These are phyloP conservation scores for Sordaria brevicollis DNA, from an alignment of 495 filamentous ascomycete genomes.

Conservation along the genomic window DNA sequence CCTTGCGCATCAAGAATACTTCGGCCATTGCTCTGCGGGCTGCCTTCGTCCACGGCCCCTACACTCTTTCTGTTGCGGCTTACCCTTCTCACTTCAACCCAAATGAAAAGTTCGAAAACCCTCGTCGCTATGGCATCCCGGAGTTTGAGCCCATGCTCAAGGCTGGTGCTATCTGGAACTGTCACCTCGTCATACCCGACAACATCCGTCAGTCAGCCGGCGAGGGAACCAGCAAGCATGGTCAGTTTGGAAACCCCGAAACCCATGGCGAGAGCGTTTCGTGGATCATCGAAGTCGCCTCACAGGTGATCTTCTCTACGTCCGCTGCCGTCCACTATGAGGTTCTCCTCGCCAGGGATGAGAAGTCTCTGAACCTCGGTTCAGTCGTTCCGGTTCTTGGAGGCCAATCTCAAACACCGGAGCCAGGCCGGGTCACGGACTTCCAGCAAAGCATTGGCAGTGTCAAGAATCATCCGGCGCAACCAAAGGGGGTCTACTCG, in stretches of 20 bases:
- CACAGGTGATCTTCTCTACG: constrained; percentile 83
- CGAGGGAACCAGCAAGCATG: constrained; percentile 19
- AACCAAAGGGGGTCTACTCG: constrained; percentile 68
- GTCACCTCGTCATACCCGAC: constrained; percentile 65
- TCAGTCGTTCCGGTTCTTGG: constrained; percentile 39
- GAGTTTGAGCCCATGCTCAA: constrained; percentile 95
- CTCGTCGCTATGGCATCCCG: constrained; percentile 54
- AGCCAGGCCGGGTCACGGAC: constrained; percentile 62
- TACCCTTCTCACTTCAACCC: constrained; percentile 74
- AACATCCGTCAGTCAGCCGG: constrained; percentile 42
- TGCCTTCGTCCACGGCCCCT: constrained; percentile 92
- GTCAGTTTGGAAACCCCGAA: constrained; percentile 26
- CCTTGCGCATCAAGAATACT: constrained; percentile 85
- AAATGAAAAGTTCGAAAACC: constrained; percentile 56
- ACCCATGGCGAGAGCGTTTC: constrained; percentile 46
- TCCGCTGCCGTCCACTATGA: constrained; percentile 88
- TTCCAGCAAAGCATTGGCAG: constrained; percentile 46
- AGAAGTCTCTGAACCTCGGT: constrained; percentile 63
- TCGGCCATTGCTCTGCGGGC: constrained; percentile 82
- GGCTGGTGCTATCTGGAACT: constrained; percentile 77
- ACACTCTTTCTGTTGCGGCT: constrained; percentile 76
- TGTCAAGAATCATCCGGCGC: constrained; percentile 31
- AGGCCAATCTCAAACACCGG: constrained; percentile 31
- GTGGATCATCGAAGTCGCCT: constrained; percentile 87
- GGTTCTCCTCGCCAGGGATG: constrained; percentile 73